Conservation (phyloP, 2,329 filamentous ascomycete genomes). For the Tolypocladium ovalisporum region DNA sequence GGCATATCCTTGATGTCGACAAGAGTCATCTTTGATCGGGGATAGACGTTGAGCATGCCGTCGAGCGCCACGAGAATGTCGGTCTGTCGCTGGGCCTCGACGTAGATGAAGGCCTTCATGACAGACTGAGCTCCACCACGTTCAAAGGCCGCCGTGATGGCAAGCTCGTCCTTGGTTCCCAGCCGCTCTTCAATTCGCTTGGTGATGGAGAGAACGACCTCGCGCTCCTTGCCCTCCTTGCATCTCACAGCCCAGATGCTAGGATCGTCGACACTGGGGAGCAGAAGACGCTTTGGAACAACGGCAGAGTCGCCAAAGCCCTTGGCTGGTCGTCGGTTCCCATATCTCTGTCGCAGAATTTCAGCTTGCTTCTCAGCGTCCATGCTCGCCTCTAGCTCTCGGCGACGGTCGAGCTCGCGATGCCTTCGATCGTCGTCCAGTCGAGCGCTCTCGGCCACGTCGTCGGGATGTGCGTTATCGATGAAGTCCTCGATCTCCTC, state of each 20-base stretch:
- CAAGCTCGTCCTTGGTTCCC: conserved; percentile 67
- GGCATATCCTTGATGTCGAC: conserved; percentile 97
- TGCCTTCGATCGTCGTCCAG: conserved; percentile 87
- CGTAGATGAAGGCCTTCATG: conserved; percentile 93
- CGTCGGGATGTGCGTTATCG: conserved; percentile 83
- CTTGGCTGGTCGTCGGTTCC: conserved; percentile 58
- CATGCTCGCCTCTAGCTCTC: conserved; percentile 76
- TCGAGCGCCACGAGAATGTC: conserved; percentile 78
- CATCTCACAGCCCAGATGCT: conserved; percentile 92
- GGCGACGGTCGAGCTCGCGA: conserved; percentile 84
- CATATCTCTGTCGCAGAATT: conserved; percentile 77
- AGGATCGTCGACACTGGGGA: conserved; percentile 90
- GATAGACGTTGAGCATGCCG: conserved; percentile 80
- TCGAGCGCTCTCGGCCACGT: conserved; percentile 68
- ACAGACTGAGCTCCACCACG: conserved; percentile 63
- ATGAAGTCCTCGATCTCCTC: conserved; percentile 76
- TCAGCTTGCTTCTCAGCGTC: conserved; percentile 92
- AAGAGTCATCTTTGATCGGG: conserved; percentile 72
- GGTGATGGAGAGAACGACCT: conserved; percentile 79
- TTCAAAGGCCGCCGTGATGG: conserved; percentile 86
- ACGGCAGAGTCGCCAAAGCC: conserved; percentile 60
- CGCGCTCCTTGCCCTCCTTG: conserved; percentile 90
- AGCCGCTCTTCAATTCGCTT: conserved; percentile 76
- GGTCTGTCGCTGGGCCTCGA: conserved; percentile 79
- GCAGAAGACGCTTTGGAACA: conserved; percentile 73